phyloP scores from a whole-genome alignment of 2,329 filamentous ascomycete species.

The Fonsecaea pedrosoi region DNA sequence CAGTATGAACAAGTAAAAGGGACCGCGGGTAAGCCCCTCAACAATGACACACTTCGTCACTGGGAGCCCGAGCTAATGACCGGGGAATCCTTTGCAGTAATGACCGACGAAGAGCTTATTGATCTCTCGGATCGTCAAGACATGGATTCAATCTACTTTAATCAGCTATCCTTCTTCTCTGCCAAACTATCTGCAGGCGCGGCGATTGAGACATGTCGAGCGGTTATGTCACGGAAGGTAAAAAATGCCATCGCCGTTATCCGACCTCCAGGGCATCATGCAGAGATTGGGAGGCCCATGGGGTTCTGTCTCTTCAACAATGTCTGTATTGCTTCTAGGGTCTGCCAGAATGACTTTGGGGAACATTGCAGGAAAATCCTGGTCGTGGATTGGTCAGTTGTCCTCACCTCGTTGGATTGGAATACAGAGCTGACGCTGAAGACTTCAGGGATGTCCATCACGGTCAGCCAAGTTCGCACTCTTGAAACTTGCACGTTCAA shows the following conservation, averaged over 20 bases:
- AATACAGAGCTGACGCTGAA: constrained; percentile 1
- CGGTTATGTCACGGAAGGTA: constrained; percentile 80
- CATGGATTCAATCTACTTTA: constrained; percentile 81
- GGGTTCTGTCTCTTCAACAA: constrained; percentile 99
- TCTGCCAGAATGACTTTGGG: constrained; percentile 81
- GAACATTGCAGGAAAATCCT: constrained; percentile 84
- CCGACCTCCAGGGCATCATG: constrained; percentile 92
- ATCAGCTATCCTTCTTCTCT: constrained; percentile 79
- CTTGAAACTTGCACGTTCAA: not conserved
- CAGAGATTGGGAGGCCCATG: constrained; percentile 82
- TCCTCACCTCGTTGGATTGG: constrained; percentile 1
- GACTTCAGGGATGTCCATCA: constrained; percentile 69
- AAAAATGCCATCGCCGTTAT: constrained; percentile 97
- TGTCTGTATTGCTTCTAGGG: constrained; percentile 87
- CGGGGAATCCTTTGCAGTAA: constrained; percentile 45
- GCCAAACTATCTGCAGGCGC: constrained; percentile 86
- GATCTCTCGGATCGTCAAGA: constrained; percentile 65
- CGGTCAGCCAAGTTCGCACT: constrained; percentile 47
- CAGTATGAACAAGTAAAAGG: constrained; percentile 81
- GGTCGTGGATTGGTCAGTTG: constrained; percentile 87
- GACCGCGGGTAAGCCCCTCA: constrained; percentile 48
- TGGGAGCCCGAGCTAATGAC: constrained; percentile 4
- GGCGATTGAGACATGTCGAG: constrained; percentile 92
- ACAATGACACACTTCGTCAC: not conserved
- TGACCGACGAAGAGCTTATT: constrained; percentile 68